These are phyloP conservation scores for Esteya vermicola DNA, from an alignment of 2,329 filamentous ascomycete species.

Conservation along the genomic window DNA sequence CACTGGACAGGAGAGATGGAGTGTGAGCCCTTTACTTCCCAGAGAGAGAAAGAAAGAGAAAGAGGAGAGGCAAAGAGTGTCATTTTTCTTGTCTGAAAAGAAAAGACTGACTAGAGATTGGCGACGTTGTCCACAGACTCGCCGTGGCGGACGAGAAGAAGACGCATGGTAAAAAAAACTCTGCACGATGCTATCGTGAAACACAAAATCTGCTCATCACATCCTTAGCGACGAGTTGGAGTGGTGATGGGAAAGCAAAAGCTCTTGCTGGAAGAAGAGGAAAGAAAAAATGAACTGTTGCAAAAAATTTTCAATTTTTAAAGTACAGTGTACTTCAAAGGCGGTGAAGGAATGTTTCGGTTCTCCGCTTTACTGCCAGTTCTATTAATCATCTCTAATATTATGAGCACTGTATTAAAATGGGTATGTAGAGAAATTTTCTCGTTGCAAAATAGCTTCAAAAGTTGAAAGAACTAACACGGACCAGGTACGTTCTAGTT, in stretches of 20 bases:
- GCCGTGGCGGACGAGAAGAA: conserved; percentile 74
- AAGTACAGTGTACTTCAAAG: neutral
- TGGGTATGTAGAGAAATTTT: no score
- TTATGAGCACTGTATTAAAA: no score
- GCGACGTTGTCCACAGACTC: conserved; percentile 86
- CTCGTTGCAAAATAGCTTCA: no score
- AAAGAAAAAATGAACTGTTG: neutral
- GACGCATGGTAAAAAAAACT: conserved; percentile 30
- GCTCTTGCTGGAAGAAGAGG: neutral
- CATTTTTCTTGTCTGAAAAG: no score
- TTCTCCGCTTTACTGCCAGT: no score
- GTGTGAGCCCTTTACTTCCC: neutral
- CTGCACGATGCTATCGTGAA: neutral
- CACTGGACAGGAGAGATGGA: conserved; percentile 28
- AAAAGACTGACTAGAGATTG: conserved; percentile 47
- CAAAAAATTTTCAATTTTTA: neutral
- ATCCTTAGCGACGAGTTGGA: no score
- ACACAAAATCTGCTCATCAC: no score
- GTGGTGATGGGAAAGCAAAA: no score
- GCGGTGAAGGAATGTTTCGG: neutral
- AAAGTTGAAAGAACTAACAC: no score
- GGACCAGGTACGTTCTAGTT: no score
- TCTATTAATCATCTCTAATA: conserved; percentile 1
- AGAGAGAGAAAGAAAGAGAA: neutral
- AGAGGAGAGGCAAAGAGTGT: conserved; percentile 3